Base-by-base conservation (phyloP, 2,329 filamentous ascomycete species). In the Aspergillus arachidicola region DNA sequence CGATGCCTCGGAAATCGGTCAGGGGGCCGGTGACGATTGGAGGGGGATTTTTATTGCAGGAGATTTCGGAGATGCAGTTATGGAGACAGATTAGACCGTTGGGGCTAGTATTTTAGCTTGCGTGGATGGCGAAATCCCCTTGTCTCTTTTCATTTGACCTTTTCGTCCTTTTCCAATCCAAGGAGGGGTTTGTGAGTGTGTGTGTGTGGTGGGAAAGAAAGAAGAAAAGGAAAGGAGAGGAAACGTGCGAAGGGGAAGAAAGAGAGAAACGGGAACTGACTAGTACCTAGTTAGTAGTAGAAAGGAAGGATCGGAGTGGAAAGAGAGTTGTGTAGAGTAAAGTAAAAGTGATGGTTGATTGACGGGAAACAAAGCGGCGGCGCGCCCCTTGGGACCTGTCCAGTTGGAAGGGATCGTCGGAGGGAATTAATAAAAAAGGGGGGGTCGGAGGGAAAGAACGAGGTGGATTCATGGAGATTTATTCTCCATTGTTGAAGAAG, bases 1-100 rank as follows among this genome's bases (percentile, higher is more conserved):
- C 67, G 69, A 71, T 66, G 65, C 59, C 61, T 64, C 66, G 66
- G 67, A 61, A 53, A 55, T 62, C 55, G 58, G 60, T 66, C 63
- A 66, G 61, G 67, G 66, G 64, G 41, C n/a, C 51, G 51, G 19
- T 32, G 43, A 58, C 59, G 62, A 64, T 64, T 61, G 67, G 59
- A 62, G 64, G 58, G 59, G 64, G 28, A 50, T 43, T 54, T 59
- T 43, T 61, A 64, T 60, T 60, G 58, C 58, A 63, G 59, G 36
- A 43, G 62, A 51, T 45, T 45, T 55, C 30, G 57, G 48, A 63
- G 59, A 50, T 56, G 59, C 58, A 50, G 56, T 58, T 19, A 55
- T 55, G 51, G 51, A 26, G 51, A 55, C 6, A 16, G 16, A 34
- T 34, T 55, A 38, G 43, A 50, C 56, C 28, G 36, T 32, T 30